phyloP scores from a whole-genome alignment of 352 stramenopile species.

The Blastocystis sp. region DNA sequence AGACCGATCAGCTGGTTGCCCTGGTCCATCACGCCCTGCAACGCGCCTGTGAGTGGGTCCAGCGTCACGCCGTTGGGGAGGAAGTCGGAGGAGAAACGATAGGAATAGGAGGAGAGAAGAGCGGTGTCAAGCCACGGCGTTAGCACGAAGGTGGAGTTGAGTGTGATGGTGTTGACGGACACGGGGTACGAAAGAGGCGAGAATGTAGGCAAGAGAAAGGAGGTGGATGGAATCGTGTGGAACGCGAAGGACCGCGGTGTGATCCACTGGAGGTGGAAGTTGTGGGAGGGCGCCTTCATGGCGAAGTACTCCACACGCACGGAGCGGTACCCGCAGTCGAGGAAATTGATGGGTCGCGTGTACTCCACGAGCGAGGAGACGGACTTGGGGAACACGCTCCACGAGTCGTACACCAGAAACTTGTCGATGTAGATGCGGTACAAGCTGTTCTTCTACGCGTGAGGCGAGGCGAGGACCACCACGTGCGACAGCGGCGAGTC shows the following conservation, averaged over 20 bases:
- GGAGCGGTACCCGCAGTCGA: neutral
- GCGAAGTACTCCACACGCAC: neutral
- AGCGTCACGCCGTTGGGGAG: neutral
- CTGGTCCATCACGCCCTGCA: neutral
- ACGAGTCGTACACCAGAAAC: conserved; percentile 6
- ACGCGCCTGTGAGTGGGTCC: neutral
- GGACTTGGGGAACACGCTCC: neutral
- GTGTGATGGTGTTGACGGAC: neutral
- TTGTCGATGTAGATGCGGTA: conserved; percentile 2
- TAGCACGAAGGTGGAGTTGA: neutral
- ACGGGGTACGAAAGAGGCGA: neutral
- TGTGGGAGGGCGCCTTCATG: neutral
- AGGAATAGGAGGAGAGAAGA: neutral
- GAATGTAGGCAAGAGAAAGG: neutral
- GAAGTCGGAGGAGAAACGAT: neutral
- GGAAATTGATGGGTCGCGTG: neutral
- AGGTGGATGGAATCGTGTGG: neutral
- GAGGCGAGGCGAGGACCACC: neutral
- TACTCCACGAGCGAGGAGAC: neutral
- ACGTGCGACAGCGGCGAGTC: neutral
- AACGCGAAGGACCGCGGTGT: neutral
- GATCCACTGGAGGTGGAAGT: conserved; percentile 18
- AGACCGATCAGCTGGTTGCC: neutral
- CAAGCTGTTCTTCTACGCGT: neutral
- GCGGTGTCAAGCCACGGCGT: neutral